These are phyloP conservation scores for Malbranchea cinnamomea DNA, from an alignment of 2,329 filamentous ascomycete species.

Conservation along the genomic window DNA sequence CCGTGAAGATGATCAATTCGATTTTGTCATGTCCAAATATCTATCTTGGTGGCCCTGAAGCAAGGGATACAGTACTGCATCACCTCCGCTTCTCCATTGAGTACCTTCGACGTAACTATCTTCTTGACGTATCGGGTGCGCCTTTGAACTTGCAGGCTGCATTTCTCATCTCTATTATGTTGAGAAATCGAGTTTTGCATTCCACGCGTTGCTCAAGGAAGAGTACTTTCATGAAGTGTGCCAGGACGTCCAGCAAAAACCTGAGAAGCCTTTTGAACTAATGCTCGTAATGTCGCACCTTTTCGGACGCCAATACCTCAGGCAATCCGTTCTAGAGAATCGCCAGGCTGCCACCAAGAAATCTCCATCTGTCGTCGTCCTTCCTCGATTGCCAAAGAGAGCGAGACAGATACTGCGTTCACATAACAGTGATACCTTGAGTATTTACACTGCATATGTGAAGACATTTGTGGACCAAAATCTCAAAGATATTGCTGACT, in stretches of 20 bases:
- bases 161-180: constrained; percentile 63
- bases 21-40: constrained; percentile 55
- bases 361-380: constrained; percentile 49
- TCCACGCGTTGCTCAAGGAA: constrained; percentile 56
- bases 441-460: constrained; percentile 54
- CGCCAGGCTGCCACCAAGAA: constrained; percentile 35
- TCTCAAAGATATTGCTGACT: constrained; percentile 38
- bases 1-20: constrained; percentile 47
- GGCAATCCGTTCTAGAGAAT: constrained; percentile 33
- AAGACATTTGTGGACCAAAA: constrained; percentile 54
- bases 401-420: constrained; percentile 41
- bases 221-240: constrained; percentile 57
- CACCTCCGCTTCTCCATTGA: constrained; percentile 70
- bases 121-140: constrained; percentile 45
- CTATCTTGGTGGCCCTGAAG: constrained; percentile 54
- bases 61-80: constrained; percentile 55
- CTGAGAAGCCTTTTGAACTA: constrained; percentile 39
- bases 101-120: constrained; percentile 53
- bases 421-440: constrained; percentile 52
- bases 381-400: constrained; percentile 46
- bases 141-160: constrained; percentile 56
- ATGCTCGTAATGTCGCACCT: constrained; percentile 57
- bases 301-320: constrained; percentile 42
- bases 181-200: constrained; percentile 60
- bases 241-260: constrained; percentile 37